Conservation (phyloP, 441 rosid genomes). For the Adansonia madagascariensis region DNA sequence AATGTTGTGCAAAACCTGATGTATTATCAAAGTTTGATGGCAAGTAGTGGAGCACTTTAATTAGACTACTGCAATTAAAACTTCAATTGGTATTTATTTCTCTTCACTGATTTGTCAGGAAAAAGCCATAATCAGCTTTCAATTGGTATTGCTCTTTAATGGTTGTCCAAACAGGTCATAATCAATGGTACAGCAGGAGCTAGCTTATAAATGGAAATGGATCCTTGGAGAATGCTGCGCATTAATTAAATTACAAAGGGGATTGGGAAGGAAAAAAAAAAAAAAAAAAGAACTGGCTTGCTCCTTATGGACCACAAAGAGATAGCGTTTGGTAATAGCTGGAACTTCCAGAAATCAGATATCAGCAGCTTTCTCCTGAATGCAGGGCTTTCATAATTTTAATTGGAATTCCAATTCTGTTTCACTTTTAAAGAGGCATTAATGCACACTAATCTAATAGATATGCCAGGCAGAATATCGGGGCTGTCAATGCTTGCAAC, state of each 20-base stretch:
- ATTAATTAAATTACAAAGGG: conserved; percentile 13
- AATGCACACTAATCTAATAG: conserved; percentile 3
- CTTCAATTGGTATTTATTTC: too few relatives aligned
- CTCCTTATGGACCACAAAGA: conserved; percentile 36
- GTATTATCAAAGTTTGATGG: background rate
- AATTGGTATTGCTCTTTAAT: background rate
- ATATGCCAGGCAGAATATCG: conserved; percentile 22
- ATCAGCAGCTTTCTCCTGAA: conserved; percentile 28
- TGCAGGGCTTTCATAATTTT: background rate
- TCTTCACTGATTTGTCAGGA: too few relatives aligned
- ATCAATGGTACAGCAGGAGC: conserved; percentile 9
- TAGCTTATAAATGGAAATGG: background rate
- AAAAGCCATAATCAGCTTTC: conserved; percentile 7
- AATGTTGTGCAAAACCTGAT: background rate
- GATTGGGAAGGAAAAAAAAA: background rate
- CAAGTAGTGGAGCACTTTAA: background rate
- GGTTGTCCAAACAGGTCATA: conserved; percentile 9
- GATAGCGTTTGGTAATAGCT: background rate
- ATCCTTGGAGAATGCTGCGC: background rate
- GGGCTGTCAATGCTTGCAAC: conserved; percentile 23
- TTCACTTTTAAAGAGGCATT: background rate
- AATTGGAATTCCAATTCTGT: background rate
- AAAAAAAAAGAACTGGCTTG: background rate
- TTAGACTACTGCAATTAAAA: background rate
- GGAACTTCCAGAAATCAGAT: background rate